A percentile compares a stretch with the other conserved stretches of the same genome.
Conservation (phyloP, 768 basidiomycete genomes). For the Wakefieldia striispora region DNA sequence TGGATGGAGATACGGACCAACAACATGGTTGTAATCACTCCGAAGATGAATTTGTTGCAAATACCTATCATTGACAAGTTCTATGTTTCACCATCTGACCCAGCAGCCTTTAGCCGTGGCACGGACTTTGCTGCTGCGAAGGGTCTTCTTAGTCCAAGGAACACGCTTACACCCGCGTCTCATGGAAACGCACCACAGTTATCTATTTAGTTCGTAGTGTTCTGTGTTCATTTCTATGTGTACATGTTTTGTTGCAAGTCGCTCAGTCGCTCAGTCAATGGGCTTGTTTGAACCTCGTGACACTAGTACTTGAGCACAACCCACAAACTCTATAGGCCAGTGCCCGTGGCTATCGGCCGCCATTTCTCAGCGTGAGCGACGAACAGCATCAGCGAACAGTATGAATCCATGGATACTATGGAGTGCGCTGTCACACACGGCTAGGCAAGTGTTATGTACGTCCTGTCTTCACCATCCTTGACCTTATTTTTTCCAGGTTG, state of each 20-base stretch:
- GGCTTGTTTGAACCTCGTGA: constrained; percentile 7
- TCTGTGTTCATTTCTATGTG: background rate
- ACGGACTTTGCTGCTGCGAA: constrained; percentile 86
- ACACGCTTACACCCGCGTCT: constrained; percentile 26
- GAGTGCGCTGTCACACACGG: constrained; percentile 63
- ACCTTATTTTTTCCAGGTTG: constrained; percentile 42
- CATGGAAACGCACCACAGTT: constrained; percentile 22
- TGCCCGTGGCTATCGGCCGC: background rate
- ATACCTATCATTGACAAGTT: constrained; percentile 94
- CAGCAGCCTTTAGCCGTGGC: constrained; percentile 62
- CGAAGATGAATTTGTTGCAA: constrained; percentile 91
- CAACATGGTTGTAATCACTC: constrained; percentile 92
- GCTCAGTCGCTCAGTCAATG: background rate
- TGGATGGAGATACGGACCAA: constrained; percentile 99
- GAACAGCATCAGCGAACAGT: background rate
- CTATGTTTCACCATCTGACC: constrained; percentile 85
- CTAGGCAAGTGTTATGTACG: constrained; percentile 41
- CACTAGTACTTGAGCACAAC: background rate
- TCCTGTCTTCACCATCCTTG: background rate
- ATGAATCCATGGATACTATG: constrained; percentile 64
- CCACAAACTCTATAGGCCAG: background rate
- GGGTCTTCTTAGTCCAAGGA: constrained; percentile 71
- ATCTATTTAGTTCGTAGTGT: constrained; percentile 14
- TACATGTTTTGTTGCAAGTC: background rate
- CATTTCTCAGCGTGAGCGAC: constrained; percentile 2